phyloP scores from a whole-genome alignment of 768 basidiomycete genomes.

The Mycena pura region DNA sequence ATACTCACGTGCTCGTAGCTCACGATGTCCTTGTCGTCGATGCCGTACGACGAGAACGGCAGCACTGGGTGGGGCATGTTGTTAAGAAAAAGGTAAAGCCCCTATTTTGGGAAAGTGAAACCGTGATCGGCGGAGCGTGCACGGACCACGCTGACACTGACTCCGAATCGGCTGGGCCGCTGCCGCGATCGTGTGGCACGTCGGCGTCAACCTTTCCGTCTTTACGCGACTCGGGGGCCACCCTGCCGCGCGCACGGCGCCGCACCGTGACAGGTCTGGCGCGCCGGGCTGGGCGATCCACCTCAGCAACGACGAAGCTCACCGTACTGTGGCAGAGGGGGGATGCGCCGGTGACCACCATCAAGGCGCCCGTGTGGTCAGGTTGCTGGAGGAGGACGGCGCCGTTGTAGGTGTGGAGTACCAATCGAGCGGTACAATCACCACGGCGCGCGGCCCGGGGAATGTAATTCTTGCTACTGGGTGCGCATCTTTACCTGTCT shows the following conservation, averaged over 20 bases:
- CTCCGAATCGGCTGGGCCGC: no score
- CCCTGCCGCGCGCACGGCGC: slow-evolving; percentile 28
- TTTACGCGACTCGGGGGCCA: slow-evolving; percentile 34
- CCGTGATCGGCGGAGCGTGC: no score
- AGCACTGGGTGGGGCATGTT: no score
- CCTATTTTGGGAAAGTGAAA: no score
- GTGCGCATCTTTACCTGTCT: slow-evolving; percentile 18
- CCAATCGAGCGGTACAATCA: slow-evolving; percentile 17
- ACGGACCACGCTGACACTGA: no score
- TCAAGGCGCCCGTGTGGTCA: slow-evolving; percentile 31
- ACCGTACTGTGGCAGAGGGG: not conserved
- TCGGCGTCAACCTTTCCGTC: slow-evolving; percentile 34
- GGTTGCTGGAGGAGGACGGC: slow-evolving; percentile 26
- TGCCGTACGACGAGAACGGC: no score
- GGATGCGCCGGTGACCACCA: slow-evolving; percentile 16
- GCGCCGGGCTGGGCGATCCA: slow-evolving; percentile 36
- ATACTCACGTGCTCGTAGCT: no score
- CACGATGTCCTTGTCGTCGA: no score
- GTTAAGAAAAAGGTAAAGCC: no score
- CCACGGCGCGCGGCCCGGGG: slow-evolving; percentile 21
- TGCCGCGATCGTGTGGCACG: slow-evolving; percentile 33
- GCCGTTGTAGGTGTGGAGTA: slow-evolving; percentile 34
- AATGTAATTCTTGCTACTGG: slow-evolving; percentile 31
- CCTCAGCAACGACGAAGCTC: slow-evolving; percentile 33
- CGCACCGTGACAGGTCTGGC: slow-evolving; percentile 33